Evolutionary conservation across 495 filamentous ascomycete genomes (phyloP).

Genomic region (Penicillium diatomitis): DNA sequence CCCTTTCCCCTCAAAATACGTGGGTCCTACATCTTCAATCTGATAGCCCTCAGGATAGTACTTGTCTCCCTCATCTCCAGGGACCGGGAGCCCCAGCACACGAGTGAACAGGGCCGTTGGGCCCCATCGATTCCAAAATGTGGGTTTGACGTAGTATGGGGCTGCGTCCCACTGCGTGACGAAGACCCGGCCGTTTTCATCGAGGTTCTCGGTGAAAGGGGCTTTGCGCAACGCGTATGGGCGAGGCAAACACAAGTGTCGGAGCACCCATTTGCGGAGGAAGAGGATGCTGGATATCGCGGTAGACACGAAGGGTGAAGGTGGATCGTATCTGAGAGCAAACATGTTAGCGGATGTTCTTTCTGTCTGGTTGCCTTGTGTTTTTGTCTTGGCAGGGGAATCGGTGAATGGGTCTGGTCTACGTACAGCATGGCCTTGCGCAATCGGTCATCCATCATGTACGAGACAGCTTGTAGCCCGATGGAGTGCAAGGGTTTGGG

Average conservation of each 20-base stretch:
- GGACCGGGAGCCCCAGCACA: conserved; percentile 46
- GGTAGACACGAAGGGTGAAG: conserved; percentile 23
- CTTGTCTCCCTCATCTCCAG: conserved; percentile 48
- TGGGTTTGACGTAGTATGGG: conserved; percentile 55
- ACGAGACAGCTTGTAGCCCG: conserved; percentile 42
- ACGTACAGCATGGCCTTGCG: conserved; percentile 56
- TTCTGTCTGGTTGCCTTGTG: background rate
- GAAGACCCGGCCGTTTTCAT: conserved; percentile 41
- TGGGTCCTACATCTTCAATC: conserved; percentile 50
- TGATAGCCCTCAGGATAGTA: conserved; percentile 52
- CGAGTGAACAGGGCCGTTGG: conserved; percentile 44
- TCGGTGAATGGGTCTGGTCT: background rate
- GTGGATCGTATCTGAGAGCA: conserved; percentile 34
- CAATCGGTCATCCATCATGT: conserved; percentile 55
- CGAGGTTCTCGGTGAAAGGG: conserved; percentile 31
- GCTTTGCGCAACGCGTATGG: conserved; percentile 32
- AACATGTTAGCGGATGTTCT: background rate
- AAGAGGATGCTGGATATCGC: conserved; percentile 36
- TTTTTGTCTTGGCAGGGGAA: background rate
- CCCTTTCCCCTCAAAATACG: conserved; percentile 47
- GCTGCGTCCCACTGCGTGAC: conserved; percentile 40
- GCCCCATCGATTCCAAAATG: conserved; percentile 53
- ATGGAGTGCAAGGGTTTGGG: conserved; percentile 41
- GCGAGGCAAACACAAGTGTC: conserved; percentile 48
- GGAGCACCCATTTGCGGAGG: conserved; percentile 43